Base-by-base conservation (phyloP, 345 rosid genomes). In the Raphanus raphanistrum region DNA sequence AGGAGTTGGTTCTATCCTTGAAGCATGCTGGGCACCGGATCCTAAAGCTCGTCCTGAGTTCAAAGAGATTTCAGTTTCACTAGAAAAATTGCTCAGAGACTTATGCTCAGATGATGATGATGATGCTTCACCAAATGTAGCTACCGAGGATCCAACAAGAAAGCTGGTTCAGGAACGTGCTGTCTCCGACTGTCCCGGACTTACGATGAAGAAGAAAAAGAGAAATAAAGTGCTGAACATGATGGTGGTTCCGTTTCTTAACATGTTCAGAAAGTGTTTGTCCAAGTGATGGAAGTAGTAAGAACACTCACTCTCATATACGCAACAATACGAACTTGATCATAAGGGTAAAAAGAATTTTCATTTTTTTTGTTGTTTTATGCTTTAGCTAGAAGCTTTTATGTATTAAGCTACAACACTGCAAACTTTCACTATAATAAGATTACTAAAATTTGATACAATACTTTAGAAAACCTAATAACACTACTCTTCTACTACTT, bases 21-120 rank as follows among this genome's bases (percentile, higher is more conserved):
- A 84, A 72, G 83, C 88, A 26, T 89, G 90, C 79, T 91, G 93
- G 97, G 84, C 82, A 66, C 83, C 73, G 38, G 89, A 91, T 68
- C 97, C 97, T 25, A 79, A 72, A 1, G 29, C 33, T 35, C 89
- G 97, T 3, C 94, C 94, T 0, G 90, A 88, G 71, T 91, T 91
- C 21, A 59, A 41, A n/a, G 89, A 88, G 77, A 85, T 89, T 8
- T 79, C 81, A 6, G 76, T n/a, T 4, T 66, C 70, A 73, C 83
- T 89, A 0, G 27, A 45, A 21, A 66, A 71, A 25, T 79, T 79
- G 77, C 73, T 83, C 9, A 48, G 70, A 31, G 79, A 61, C 15
- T 28, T 81, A 15, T 57, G 80, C 31, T 50, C 77, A 66, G 70
- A 66, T n/a, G 59, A 45, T 13, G 58, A 27, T 21, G 21, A 21